A percentile compares a stretch with the other conserved stretches of the same genome.
Conservation (phyloP, 768 basidiomycete genomes). For the Serendipita sp. region DNA sequence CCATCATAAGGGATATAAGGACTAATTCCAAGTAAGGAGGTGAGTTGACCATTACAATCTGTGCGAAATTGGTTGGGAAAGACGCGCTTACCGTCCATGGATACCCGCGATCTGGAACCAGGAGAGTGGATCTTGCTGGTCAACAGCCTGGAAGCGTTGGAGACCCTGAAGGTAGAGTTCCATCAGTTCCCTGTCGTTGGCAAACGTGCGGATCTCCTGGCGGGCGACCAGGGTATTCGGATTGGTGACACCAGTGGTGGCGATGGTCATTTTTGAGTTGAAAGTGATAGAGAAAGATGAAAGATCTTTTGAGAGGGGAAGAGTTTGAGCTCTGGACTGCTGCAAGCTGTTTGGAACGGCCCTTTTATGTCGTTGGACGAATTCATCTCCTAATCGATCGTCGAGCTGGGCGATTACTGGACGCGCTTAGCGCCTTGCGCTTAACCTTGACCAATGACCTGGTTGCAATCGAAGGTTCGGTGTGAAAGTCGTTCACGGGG, state of each 20-base stretch:
- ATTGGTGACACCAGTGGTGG: slow-evolving; percentile 6
- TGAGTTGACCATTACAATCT: neutral
- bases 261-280: neutral
- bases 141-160: slow-evolving; percentile 16
- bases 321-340: no score
- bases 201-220: slow-evolving; percentile 6
- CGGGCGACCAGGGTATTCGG: neutral
- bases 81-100: slow-evolving; percentile 25
- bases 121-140: slow-evolving; percentile 22
- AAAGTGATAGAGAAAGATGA: no score
- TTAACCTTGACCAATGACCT: no score
- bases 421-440: no score
- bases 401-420: no score
- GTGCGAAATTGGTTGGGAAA: neutral
- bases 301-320: no score
- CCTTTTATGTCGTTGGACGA: no score
- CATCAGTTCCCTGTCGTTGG: slow-evolving; percentile 1
- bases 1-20: slow-evolving; percentile 32
- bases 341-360: no score
- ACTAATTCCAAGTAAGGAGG: neutral
- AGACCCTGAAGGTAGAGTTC: slow-evolving; percentile 7
- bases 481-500: no score
- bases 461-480: no score
- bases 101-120: slow-evolving; percentile 34
- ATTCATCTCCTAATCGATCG: no score